Evolutionary conservation across 108 stramenopile species (phyloP).

Genomic region (Aurantiochytrium sp.): DNA sequence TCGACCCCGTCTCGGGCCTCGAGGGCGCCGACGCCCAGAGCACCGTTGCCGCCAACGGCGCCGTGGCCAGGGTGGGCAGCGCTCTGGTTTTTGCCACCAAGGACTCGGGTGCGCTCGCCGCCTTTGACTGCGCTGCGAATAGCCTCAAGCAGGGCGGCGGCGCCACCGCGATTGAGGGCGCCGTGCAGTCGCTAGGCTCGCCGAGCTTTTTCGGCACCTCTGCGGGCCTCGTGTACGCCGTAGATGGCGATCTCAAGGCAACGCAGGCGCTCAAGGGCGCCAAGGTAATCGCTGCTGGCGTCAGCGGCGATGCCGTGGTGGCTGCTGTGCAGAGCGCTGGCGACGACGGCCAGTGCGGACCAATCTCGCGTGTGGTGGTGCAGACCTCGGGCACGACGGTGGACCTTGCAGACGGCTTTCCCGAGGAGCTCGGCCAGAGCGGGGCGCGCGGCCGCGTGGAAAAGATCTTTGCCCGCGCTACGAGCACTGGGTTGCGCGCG

Average conservation of each 20-base stretch:
- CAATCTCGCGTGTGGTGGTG: neutral
- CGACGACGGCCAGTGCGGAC: neutral
- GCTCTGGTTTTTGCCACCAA: neutral
- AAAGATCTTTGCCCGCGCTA: neutral
- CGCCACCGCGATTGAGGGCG: too few species aligned
- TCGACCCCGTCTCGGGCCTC: neutral
- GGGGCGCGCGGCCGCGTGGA: neutral
- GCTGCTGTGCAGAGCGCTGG: neutral
- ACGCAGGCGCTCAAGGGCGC: neutral
- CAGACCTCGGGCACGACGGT: neutral
- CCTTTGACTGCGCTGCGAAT: neutral
- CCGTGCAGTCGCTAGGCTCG: too few species aligned
- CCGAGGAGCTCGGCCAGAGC: neutral
- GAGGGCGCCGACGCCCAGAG: neutral
- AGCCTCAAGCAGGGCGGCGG: neutral
- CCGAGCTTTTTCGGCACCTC: too few species aligned
- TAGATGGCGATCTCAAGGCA: too few species aligned
- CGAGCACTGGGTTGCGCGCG: neutral
- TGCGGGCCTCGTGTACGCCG: too few species aligned
- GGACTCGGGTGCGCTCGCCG: neutral
- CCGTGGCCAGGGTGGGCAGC: neutral
- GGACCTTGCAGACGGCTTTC: neutral
- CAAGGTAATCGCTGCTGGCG: neutral
- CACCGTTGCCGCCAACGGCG: neutral
- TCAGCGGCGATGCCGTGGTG: neutral